Evolutionary conservation across 1,284 basidiomycete genomes (phyloP).

Genomic region (Athelia psychrophila): DNA sequence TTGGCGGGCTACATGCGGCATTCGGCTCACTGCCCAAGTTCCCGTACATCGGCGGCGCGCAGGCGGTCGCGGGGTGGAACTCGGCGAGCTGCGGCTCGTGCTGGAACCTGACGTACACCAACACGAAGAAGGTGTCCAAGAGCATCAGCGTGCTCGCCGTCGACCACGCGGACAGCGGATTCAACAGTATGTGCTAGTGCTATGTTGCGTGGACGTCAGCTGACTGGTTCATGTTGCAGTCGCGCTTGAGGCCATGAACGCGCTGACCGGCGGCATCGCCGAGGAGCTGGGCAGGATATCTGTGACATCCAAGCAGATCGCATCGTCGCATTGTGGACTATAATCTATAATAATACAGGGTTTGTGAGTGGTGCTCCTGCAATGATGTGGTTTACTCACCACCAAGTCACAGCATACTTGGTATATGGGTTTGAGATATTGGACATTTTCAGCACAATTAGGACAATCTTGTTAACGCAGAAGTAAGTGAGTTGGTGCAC

Average conservation of each 20-base stretch:
- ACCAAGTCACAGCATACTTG: too few relatives aligned
- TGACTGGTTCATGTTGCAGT: too few relatives aligned
- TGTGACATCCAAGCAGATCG: conserved; percentile 8
- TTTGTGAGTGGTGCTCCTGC: too few relatives aligned
- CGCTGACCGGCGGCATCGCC: conserved; percentile 13
- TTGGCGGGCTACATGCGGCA: conserved; percentile 35
- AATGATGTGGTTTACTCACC: too few relatives aligned
- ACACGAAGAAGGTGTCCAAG: conserved; percentile 23
- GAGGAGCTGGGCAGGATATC: conserved; percentile 10
- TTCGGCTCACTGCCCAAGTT: conserved; percentile 39
- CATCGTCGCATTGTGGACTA: conserved; percentile 12
- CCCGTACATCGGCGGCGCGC: conserved; percentile 43
- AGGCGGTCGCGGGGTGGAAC: conserved; percentile 39
- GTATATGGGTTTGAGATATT: too few relatives aligned
- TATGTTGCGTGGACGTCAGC: too few relatives aligned
- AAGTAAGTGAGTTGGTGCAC: too few relatives aligned
- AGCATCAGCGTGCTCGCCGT: conserved; percentile 38
- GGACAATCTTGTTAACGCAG: too few relatives aligned
- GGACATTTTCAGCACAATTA: too few relatives aligned
- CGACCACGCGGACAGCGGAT: conserved; percentile 34
- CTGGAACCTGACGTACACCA: conserved; percentile 42
- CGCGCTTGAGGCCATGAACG: conserved; percentile 14
- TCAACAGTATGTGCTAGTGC: too few relatives aligned
- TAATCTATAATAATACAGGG: too few relatives aligned
- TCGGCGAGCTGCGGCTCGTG: conserved; percentile 47